These are phyloP conservation scores for Roridomyces roridus DNA, from an alignment of 768 basidiomycete genomes.

Conservation along the genomic window DNA sequence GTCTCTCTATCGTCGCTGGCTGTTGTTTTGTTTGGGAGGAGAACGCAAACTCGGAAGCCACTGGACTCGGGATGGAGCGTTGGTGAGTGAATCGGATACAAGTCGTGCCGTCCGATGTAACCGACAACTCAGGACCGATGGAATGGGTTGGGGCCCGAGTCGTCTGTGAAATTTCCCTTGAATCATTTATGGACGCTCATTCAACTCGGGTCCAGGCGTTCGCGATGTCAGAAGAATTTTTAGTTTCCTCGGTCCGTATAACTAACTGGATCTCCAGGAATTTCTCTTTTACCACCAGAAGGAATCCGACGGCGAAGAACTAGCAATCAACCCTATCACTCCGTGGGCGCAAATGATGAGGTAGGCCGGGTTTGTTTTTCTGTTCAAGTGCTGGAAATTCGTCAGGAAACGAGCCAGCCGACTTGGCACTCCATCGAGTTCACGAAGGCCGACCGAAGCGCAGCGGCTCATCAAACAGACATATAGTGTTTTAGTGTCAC, in stretches of 20 bases:
- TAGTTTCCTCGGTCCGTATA: conserved; percentile 22
- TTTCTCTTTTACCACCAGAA: conserved; percentile 88
- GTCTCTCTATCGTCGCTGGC: conserved; percentile 72
- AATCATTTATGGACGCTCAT: conserved; percentile 2
- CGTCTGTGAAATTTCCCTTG: conserved; percentile 56
- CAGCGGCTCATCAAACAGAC: conserved; percentile 84
- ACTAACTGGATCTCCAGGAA: conserved; percentile 54
- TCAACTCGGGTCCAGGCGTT: conserved; percentile 46
- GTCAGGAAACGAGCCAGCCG: conserved; percentile 24
- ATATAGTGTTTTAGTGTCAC: conserved; percentile 79
- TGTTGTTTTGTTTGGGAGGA: conserved; percentile 93
- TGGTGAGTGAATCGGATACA: conserved; percentile 1
- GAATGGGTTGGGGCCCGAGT: conserved; percentile 87
- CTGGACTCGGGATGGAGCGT: conserved; percentile 83
- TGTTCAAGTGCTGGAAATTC: neutral
- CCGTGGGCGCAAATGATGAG: conserved; percentile 81
- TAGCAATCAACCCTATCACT: conserved; percentile 61
- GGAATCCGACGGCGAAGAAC: conserved; percentile 66
- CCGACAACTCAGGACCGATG: conserved; percentile 51
- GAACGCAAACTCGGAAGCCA: conserved; percentile 80
- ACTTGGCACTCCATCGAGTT: conserved; percentile 37
- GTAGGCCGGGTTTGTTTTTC: conserved; percentile 39
- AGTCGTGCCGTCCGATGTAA: too few relatives aligned
- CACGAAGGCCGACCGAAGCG: conserved; percentile 52
- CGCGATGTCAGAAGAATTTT: conserved; percentile 52